Evolutionary conservation across 2,329 filamentous ascomycete species (phyloP).

Genomic region (Alternaria longipes): DNA sequence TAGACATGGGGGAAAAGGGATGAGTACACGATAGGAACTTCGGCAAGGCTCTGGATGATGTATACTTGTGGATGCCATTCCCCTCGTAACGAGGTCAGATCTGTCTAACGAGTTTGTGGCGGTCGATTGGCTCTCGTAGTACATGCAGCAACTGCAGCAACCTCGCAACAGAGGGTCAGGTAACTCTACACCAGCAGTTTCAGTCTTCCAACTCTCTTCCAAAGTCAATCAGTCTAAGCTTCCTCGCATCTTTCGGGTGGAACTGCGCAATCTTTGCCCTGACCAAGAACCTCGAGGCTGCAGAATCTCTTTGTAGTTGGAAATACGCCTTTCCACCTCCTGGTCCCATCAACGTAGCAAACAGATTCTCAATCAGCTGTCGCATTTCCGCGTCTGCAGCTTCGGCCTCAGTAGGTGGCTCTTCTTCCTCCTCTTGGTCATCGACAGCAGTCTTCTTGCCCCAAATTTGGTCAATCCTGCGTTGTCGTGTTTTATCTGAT

Average conservation of each 20-base stretch:
- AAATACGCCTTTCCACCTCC: slow-evolving; percentile 57
- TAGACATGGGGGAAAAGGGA: neutral
- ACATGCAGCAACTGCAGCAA: neutral
- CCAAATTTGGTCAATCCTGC: slow-evolving; percentile 63
- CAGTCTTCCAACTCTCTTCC: slow-evolving; percentile 53
- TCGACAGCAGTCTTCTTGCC: slow-evolving; percentile 41
- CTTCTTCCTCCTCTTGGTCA: slow-evolving; percentile 33
- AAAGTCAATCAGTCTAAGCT: slow-evolving; percentile 64
- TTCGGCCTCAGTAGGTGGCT: slow-evolving; percentile 56
- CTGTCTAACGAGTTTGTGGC: neutral
- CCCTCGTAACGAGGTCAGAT: neutral
- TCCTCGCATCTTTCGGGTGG: slow-evolving; percentile 63
- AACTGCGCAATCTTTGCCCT: slow-evolving; percentile 65
- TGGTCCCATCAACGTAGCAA: slow-evolving; percentile 53
- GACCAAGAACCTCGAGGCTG: slow-evolving; percentile 63
- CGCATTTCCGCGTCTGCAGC: slow-evolving; percentile 59
- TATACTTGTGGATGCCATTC: neutral
- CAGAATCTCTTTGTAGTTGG: slow-evolving; percentile 60
- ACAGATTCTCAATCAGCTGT: slow-evolving; percentile 57
- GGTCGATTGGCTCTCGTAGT: neutral
- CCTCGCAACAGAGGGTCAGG: neutral
- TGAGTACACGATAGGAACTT: slow-evolving; percentile 5
- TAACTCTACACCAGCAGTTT: neutral
- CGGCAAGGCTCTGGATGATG: neutral
- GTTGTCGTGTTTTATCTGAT: slow-evolving; percentile 53